phyloP scores from a whole-genome alignment of 345 rosid species.

The Citrus glauca region DNA sequence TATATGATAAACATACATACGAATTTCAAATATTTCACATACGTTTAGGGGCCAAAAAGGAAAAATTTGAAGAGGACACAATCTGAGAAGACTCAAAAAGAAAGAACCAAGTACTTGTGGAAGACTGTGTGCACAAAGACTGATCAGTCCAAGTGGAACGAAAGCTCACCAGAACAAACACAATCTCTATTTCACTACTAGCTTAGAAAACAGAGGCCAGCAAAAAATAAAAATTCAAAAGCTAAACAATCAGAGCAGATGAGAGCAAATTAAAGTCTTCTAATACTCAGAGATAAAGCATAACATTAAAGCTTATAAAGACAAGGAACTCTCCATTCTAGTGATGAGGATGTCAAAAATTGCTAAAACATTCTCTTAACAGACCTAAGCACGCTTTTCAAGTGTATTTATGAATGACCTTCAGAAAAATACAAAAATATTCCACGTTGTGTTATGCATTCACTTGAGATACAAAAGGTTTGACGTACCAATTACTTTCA shows the following conservation, averaged over 20 bases:
- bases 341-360: not conserved
- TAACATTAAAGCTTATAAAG: not conserved
- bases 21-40: not conserved
- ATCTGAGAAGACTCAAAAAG: not conserved
- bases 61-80: not conserved
- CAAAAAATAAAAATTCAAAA: not conserved
- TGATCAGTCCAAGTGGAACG: not conserved
- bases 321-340: not conserved
- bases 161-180: not conserved
- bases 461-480: not conserved
- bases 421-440: not conserved
- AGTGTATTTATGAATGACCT: not conserved
- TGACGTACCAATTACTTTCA: not conserved
- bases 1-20: not conserved
- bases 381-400: not conserved
- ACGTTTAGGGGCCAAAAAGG: not conserved
- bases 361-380: not conserved
- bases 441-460: not conserved
- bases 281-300: not conserved
- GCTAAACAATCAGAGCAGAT: not conserved
- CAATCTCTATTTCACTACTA: not conserved
- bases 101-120: not conserved
- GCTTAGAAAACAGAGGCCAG: not conserved
- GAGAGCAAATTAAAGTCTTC: not conserved
- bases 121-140: not conserved